These are phyloP conservation scores for Furcasterigmium furcatum DNA, from an alignment of 2,329 filamentous ascomycete species.

Conservation along the genomic window DNA sequence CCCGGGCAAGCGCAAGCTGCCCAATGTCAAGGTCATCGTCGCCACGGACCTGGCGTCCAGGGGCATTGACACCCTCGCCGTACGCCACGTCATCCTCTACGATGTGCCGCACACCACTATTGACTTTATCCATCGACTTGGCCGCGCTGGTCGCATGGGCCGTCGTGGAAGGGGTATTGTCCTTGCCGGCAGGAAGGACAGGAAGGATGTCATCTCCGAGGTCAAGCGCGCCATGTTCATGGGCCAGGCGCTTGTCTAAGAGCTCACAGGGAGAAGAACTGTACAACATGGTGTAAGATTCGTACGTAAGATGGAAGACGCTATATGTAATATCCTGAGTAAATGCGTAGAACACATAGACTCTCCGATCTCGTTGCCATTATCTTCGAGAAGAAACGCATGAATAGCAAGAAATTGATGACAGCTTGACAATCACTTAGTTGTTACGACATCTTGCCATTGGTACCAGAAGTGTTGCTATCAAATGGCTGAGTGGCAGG, in stretches of 20 bases:
- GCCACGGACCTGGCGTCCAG: conserved; percentile 90
- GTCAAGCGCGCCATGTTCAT: conserved; percentile 87
- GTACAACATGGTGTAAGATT: conserved; percentile 3
- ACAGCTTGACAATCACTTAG: no score
- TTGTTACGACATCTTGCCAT: no score
- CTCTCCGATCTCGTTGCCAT: neutral
- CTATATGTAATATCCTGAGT: neutral
- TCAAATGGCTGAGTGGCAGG: no score
- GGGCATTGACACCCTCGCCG: conserved; percentile 90
- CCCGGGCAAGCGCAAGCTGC: conserved; percentile 48
- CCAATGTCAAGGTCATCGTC: conserved; percentile 86
- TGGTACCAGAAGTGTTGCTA: no score
- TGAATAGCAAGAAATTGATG: no score
- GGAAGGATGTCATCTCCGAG: conserved; percentile 86
- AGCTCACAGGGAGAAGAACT: neutral
- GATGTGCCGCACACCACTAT: conserved; percentile 98
- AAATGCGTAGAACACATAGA: neutral
- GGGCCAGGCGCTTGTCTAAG: conserved; percentile 71
- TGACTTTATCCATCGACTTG: conserved; percentile 95
- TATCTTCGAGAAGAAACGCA: no score
- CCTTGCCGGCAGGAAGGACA: conserved; percentile 82
- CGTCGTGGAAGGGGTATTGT: conserved; percentile 86
- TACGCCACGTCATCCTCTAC: conserved; percentile 88
- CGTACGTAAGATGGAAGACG: neutral
- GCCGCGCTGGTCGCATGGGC: conserved; percentile 89